phyloP scores from a whole-genome alignment of 1,284 basidiomycete genomes.

The Melampsora larici-populina region DNA sequence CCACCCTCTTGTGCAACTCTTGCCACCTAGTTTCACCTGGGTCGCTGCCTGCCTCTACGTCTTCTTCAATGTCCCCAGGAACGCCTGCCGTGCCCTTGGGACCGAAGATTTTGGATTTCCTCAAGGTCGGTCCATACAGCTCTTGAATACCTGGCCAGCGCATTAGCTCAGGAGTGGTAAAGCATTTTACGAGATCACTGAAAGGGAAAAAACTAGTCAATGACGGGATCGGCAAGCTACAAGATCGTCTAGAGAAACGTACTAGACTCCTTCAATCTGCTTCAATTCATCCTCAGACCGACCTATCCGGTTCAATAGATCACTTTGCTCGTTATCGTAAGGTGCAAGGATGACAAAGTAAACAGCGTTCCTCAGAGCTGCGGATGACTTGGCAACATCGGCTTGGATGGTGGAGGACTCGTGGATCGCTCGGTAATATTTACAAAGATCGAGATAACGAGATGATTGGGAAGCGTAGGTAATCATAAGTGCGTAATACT shows the following conservation, averaged over 20 bases:
- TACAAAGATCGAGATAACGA: conserved; percentile 87
- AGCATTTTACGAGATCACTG: conserved; percentile 93
- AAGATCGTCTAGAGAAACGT: conserved; percentile 52
- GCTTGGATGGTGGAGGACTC: conserved; percentile 66
- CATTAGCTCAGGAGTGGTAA: conserved; percentile 92
- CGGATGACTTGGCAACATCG: conserved; percentile 45
- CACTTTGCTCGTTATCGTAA: conserved; percentile 94
- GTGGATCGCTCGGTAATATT: conserved; percentile 93
- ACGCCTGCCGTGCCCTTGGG: conserved; percentile 47
- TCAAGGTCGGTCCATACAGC: conserved; percentile 80
- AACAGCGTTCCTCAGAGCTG: conserved; percentile 68
- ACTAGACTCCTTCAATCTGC: conserved; percentile 83
- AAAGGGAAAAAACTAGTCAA: background rate
- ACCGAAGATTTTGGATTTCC: conserved; percentile 73
- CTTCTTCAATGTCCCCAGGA: conserved; percentile 49
- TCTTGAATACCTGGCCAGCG: conserved; percentile 94
- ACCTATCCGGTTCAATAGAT: conserved; percentile 87
- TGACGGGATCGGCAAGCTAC: background rate
- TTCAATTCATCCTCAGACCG: conserved; percentile 67
- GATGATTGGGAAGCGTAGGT: conserved; percentile 80
- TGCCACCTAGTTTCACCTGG: conserved; percentile 78
- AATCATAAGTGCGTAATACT: conserved; percentile 94
- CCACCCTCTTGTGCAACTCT: conserved; percentile 88
- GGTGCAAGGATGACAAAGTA: conserved; percentile 91
- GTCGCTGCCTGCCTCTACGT: conserved; percentile 48